These are phyloP conservation scores for Pelargonium nanum DNA, from an alignment of 345 rosid genomes.

Conservation along the genomic window DNA sequence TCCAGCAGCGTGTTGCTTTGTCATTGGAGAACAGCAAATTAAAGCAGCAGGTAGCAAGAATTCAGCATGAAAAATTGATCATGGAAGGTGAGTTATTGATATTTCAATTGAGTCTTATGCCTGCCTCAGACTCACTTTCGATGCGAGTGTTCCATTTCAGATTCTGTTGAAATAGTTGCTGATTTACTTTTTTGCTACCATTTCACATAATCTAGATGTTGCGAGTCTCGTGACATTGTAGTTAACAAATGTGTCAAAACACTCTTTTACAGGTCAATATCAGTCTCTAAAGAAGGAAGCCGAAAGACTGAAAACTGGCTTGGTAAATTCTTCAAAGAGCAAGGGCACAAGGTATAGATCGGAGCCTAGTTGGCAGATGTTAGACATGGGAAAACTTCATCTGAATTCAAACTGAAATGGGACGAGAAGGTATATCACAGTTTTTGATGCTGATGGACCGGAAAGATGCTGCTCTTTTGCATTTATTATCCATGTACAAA, in stretches of 20 bases:
- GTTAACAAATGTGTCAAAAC: background rate
- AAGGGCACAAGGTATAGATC: conserved; percentile 20
- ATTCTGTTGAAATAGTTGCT: background rate
- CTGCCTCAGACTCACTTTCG: background rate
- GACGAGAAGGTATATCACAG: no score
- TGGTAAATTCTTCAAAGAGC: conserved; percentile 21
- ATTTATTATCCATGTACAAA: no score
- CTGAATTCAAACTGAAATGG: conserved; percentile 19
- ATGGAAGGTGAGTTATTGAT: conserved; percentile 33
- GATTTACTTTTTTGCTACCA: background rate
- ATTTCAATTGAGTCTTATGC: background rate
- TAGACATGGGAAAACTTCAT: conserved; percentile 43
- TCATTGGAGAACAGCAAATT: conserved; percentile 52
- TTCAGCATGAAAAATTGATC: conserved; percentile 48
- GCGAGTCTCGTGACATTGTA: background rate
- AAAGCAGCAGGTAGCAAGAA: conserved; percentile 45
- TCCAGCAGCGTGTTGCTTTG: conserved; percentile 48
- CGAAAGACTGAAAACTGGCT: conserved; percentile 34
- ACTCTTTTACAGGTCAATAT: conserved; percentile 32
- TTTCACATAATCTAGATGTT: background rate
- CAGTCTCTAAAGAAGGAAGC: conserved; percentile 55
- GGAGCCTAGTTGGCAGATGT: conserved; percentile 38
- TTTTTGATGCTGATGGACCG: background rate
- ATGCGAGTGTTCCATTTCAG: background rate
- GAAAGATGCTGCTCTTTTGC: no score